A percentile compares a stretch with the other conserved stretches of the same genome.
Conservation (phyloP, 257 asterid genomes). For the Petunia axillaris region DNA sequence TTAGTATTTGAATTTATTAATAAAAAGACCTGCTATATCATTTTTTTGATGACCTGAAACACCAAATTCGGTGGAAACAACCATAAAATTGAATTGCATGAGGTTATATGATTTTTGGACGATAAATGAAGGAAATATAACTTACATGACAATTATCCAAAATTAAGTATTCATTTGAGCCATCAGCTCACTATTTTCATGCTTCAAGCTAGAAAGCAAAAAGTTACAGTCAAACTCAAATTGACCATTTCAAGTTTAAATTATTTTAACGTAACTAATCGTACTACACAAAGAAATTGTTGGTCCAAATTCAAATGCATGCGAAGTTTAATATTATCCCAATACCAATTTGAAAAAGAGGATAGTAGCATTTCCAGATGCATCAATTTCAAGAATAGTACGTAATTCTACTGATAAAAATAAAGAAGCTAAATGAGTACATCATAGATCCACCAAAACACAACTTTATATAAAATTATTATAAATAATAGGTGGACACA, state of each 20-base stretch:
- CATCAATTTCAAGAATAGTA: not conserved
- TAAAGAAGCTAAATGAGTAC: not conserved
- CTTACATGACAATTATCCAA: no score
- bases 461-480: not conserved
- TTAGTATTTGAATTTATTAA: no score
- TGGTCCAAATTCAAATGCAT: not conserved
- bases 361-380: not conserved
- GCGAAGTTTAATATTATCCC: not conserved
- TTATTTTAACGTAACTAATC: not conserved
- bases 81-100: no score
- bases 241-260: not conserved
- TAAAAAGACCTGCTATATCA: no score
- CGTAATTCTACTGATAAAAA: not conserved
- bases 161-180: no score
- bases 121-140: no score
- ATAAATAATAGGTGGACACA: not conserved
- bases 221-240: not conserved
- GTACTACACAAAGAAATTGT: not conserved
- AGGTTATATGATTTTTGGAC: no score
- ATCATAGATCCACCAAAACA: not conserved
- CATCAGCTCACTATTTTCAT: not conserved
- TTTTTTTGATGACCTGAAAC: no score
- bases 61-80: no score
- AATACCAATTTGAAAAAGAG: not conserved
- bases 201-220: not conserved